Conservation (phyloP, 1,284 basidiomycete genomes). For the Mycena sp. region DNA sequence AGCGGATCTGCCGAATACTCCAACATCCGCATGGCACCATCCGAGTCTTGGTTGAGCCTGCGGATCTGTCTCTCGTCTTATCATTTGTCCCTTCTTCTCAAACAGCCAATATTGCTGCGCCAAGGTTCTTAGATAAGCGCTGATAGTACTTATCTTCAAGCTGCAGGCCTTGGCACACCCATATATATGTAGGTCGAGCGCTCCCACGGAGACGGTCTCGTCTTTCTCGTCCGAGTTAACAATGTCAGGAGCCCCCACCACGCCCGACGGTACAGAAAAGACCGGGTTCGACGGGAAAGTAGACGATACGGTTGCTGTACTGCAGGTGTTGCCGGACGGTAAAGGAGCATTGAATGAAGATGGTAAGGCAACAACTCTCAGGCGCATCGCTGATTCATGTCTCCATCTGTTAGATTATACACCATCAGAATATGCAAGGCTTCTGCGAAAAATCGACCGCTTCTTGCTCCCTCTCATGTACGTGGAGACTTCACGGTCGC, state of each 20-base stretch:
- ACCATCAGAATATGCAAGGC: background rate
- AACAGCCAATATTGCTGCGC: no score
- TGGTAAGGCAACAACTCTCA: background rate
- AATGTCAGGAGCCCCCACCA: background rate
- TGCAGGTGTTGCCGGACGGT: background rate
- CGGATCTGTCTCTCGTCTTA: no score
- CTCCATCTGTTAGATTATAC: background rate
- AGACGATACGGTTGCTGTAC: background rate
- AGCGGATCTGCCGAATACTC: no score
- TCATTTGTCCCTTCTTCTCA: no score
- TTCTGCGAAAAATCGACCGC: background rate
- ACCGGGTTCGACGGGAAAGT: background rate
- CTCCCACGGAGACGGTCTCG: no score
- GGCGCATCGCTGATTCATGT: background rate
- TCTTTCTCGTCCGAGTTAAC: background rate
- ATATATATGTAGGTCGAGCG: no score
- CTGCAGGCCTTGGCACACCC: no score
- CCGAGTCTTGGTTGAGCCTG: no score
- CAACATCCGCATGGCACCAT: no score
- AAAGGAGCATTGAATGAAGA: background rate
- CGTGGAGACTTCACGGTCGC: background rate
- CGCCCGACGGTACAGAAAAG: background rate
- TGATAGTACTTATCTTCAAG: no score
- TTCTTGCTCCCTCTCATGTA: slow-evolving; percentile 8
- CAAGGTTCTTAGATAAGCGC: no score